Evolutionary conservation across 1,284 basidiomycete genomes (phyloP).

Genomic region (Leccinum pachyderme): DNA sequence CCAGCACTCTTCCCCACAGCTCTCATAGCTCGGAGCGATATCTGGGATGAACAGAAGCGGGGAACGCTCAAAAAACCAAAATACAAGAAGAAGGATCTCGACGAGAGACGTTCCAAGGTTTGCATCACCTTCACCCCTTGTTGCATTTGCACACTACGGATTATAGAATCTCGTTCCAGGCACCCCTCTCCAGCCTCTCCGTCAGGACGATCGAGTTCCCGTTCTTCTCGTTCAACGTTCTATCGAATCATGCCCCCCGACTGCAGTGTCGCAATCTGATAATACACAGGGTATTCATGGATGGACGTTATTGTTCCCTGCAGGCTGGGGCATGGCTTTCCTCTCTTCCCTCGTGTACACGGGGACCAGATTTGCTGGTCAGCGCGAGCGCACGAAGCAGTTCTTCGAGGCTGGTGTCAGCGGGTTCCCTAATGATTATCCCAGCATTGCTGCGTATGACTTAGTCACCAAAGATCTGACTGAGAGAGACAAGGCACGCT

Average conservation of each 20-base stretch:
- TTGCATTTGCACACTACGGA: conserved; percentile 2
- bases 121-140: conserved; percentile 8
- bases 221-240: conserved; percentile 81
- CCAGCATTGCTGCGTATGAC: conserved; percentile 53
- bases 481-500: conserved; percentile 54
- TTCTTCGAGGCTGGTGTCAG: conserved; percentile 73
- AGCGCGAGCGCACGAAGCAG: conserved; percentile 74
- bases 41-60: conserved; percentile 70
- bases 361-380: conserved; percentile 77
- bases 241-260: conserved; percentile 39
- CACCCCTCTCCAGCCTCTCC: conserved; percentile 57
- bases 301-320: conserved; percentile 81
- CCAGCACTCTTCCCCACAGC: conserved; percentile 49
- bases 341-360: conserved; percentile 78
- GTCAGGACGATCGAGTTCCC: conserved; percentile 79
- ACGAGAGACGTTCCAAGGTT: conserved; percentile 74
- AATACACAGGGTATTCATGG: conserved; percentile 59
- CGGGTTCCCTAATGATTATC: conserved; percentile 83
- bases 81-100: conserved; percentile 82
- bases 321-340: conserved; percentile 88
- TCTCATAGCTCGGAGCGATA: conserved; percentile 56
- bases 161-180: conserved; percentile 75
- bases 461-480: conserved; percentile 48
- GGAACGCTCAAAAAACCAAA: conserved; percentile 55
- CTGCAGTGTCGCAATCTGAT: conserved; percentile 24